A percentile compares a stretch with the other conserved stretches of the same genome.
phyloP scores from a whole-genome alignment of 2,329 filamentous ascomycete genomes.

The Plectosphaerella sp. region DNA sequence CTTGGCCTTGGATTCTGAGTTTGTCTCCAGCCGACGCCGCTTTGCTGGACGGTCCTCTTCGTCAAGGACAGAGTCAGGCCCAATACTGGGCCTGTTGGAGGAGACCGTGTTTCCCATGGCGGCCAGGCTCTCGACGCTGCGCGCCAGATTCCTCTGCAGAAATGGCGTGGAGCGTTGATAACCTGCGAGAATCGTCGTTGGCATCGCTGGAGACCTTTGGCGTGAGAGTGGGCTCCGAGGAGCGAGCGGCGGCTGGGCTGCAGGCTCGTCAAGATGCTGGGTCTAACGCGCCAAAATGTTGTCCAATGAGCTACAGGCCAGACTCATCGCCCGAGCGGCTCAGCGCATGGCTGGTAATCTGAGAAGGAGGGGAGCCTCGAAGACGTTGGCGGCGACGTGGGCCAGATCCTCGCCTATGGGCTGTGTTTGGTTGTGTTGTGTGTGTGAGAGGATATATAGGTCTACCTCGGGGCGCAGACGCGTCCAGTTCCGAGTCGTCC shows the following conservation, averaged over 20 bases:
- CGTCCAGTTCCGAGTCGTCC: not conserved
- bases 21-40: constrained; percentile 39
- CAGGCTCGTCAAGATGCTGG: no score
- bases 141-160: constrained; percentile 50
- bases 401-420: no score
- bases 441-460: not conserved
- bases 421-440: no score
- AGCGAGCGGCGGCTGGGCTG: not conserved
- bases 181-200: constrained; percentile 30
- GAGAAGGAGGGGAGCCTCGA: no score
- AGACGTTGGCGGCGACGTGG: no score
- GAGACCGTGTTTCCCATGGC: constrained; percentile 40
- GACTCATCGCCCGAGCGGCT: no score
- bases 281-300: no score
- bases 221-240: not conserved
- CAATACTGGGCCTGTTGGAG: constrained; percentile 28
- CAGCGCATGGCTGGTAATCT: no score
- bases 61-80: constrained; percentile 18
- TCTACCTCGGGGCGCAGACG: not conserved
- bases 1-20: not conserved
- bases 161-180: constrained; percentile 47
- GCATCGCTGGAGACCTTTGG: constrained; percentile 40
- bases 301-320: no score
- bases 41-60: constrained; percentile 38
- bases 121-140: constrained; percentile 39